phyloP scores from a whole-genome alignment of 2,329 filamentous ascomycete species.

The Balansia obtecta region DNA sequence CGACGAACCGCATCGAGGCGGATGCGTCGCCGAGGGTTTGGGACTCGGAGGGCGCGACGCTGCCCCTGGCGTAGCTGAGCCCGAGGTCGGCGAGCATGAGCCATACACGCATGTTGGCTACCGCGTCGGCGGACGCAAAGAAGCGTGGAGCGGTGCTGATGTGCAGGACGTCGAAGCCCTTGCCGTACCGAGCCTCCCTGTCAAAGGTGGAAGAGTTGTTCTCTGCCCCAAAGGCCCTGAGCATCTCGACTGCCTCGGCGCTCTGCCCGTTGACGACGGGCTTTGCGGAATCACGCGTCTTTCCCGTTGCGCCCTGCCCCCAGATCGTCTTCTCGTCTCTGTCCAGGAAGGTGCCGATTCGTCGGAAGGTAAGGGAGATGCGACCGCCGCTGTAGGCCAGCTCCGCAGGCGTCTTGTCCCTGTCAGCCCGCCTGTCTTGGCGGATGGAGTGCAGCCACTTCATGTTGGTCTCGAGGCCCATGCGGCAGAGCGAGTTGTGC shows the following conservation, averaged over 20 bases:
- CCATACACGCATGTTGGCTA: conserved; percentile 36
- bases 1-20: conserved; percentile 35
- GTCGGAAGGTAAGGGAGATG: conserved; percentile 84
- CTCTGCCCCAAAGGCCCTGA: conserved; percentile 72
- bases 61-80: conserved; percentile 34
- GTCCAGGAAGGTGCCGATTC: conserved; percentile 75
- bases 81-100: conserved; percentile 37
- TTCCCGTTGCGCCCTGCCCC: conserved; percentile 77
- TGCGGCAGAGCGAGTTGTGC: conserved; percentile 78
- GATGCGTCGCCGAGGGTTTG: not conserved
- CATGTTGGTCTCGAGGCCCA: conserved; percentile 71
- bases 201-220: conserved; percentile 63
- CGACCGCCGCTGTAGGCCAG: conserved; percentile 61
- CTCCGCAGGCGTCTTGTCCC: conserved; percentile 59
- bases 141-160: conserved; percentile 39
- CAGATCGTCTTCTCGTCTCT: conserved; percentile 57
- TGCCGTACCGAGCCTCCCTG: conserved; percentile 65
- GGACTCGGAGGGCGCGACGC: conserved; percentile 13
- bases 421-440: conserved; percentile 61
- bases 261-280: conserved; percentile 58
- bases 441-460: conserved; percentile 89
- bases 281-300: conserved; percentile 46
- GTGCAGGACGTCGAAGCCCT: conserved; percentile 75
- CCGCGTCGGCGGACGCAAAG: conserved; percentile 33
- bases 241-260: conserved; percentile 52